Evolutionary conservation across 2,329 filamentous ascomycete species (phyloP), one percentile per base, ranked within the genome.

Genomic region (Didymella pomorum): DNA sequence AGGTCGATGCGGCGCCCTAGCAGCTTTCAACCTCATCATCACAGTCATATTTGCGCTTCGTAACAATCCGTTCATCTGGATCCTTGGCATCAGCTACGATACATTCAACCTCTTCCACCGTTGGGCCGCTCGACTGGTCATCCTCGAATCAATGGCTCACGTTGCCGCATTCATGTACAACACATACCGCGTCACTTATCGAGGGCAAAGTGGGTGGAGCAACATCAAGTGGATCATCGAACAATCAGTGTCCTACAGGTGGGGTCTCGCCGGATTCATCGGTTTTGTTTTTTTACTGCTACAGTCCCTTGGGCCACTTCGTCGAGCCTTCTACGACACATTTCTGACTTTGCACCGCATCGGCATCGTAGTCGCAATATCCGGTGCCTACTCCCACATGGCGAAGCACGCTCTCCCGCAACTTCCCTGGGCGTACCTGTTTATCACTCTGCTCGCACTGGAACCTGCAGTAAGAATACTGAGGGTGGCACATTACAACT

Each of bases 61-160:
- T 60, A 92, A 92, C 79, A 93, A 92, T 76, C 89, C 89, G 12
- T 80, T 93, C 59, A 91, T 92, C 70, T 79, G 80, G 54, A 78
- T 89, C 61, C 80, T 91, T 41, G 86, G 86, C 60, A 85, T 92
- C 56, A 90, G 88, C 14, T 92, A 92, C 74, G 89, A 93, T 73
- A 90, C 88, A 0, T 92, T 90, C 80, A 93, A 92, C 77, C 78
- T 92, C 52, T 80, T 92, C 58, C 90, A 93, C 76, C 84, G 89
- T 61, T 92, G 89, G 89, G 83, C 90, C 48, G 90, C 89, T 58
- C 85, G 90, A 49, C 89, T 92, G 52, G 88, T 89, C 41, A 83
- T 88, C 8, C 75, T 90, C 8, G 87, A 93, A 72, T 81, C 86
- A 16, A 63, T 91, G 14, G 79, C 83, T 29, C 90, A 93, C 74